phyloP scores from a whole-genome alignment of 2,329 filamentous ascomycete species.

The Calonectria pauciramosa region DNA sequence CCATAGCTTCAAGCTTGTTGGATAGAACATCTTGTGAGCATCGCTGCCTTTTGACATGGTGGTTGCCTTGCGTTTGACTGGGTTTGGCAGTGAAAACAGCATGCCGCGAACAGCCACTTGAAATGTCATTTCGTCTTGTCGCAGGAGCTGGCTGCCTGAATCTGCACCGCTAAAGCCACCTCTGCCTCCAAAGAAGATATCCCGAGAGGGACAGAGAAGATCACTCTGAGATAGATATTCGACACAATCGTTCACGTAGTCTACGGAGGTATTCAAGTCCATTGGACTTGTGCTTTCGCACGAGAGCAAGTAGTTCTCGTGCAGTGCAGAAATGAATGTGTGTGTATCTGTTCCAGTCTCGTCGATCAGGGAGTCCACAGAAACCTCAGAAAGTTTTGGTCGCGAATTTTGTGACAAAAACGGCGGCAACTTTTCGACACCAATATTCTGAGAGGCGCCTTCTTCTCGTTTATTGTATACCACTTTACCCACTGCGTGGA shows the following conservation, averaged over 20 bases:
- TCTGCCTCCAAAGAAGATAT: slow-evolving; percentile 74
- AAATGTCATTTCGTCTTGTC: slow-evolving; percentile 95
- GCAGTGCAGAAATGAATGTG: slow-evolving; percentile 90
- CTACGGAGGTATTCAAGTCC: slow-evolving; percentile 74
- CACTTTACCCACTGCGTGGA: slow-evolving; percentile 95
- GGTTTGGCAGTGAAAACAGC: slow-evolving; percentile 85
- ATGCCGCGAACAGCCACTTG: slow-evolving; percentile 91
- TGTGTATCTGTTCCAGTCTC: slow-evolving; percentile 93
- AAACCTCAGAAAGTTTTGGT: slow-evolving; percentile 74
- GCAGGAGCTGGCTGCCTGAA: slow-evolving; percentile 78
- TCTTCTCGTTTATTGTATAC: slow-evolving; percentile 94
- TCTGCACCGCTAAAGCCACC: slow-evolving; percentile 68
- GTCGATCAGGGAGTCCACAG: slow-evolving; percentile 84
- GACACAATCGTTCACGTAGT: slow-evolving; percentile 87
- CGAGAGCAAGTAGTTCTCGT: slow-evolving; percentile 93
- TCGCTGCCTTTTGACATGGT: slow-evolving; percentile 65
- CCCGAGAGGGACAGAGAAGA: slow-evolving; percentile 81
- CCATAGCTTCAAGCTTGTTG: slow-evolving; percentile 87
- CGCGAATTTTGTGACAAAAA: slow-evolving; percentile 70
- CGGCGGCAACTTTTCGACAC: slow-evolving; percentile 69
- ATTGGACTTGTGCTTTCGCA: slow-evolving; percentile 72
- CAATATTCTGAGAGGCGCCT: slow-evolving; percentile 54
- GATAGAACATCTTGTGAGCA: slow-evolving; percentile 92
- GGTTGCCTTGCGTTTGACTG: slow-evolving; percentile 79
- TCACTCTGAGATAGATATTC: slow-evolving; percentile 91